Evolutionary conservation across 768 basidiomycete genomes (phyloP).

Genomic region (Boletus pseudopeckii): DNA sequence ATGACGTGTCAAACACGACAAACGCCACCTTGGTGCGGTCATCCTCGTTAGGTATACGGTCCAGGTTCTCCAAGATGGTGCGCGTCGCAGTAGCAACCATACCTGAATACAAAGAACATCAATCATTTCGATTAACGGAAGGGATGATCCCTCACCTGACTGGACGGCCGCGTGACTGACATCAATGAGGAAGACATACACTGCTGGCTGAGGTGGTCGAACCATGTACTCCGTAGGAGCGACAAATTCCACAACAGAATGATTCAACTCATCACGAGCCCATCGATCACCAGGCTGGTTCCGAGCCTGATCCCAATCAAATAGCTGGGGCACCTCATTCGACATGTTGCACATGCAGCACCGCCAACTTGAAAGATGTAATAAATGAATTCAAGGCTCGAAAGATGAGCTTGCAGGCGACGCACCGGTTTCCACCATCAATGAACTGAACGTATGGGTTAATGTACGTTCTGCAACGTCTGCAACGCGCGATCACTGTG

Average conservation of each 20-base stretch:
- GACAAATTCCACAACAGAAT: conserved; percentile 92
- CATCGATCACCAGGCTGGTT: conserved; percentile 96
- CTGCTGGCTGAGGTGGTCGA: conserved; percentile 94
- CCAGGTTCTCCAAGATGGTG: conserved; percentile 92
- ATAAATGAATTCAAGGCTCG: conserved; percentile 1
- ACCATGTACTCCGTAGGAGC: conserved; percentile 99
- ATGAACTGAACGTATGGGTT: conserved; percentile 98
- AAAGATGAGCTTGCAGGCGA: conserved; percentile 3
- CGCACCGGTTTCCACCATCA: conserved; percentile 89
- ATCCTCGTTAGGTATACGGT: conserved; percentile 94
- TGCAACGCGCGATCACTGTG: conserved; percentile 92
- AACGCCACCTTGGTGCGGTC: conserved; percentile 89
- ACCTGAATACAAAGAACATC: conserved; percentile 41
- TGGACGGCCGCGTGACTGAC: conserved; percentile 91
- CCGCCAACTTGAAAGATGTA: conserved; percentile 65
- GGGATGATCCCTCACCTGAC: conserved; percentile 55
- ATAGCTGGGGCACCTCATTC: conserved; percentile 96
- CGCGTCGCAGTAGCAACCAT: conserved; percentile 99
- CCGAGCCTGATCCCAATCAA: conserved; percentile 94
- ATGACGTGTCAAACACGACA: conserved; percentile 84
- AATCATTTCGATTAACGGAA: not conserved
- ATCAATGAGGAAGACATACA: conserved; percentile 96
- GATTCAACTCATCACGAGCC: conserved; percentile 89
- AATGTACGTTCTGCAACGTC: conserved; percentile 95
- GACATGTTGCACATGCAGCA: conserved; percentile 99